Conservation (phyloP, 2,329 filamentous ascomycete species). For the Fusarium acutatum region DNA sequence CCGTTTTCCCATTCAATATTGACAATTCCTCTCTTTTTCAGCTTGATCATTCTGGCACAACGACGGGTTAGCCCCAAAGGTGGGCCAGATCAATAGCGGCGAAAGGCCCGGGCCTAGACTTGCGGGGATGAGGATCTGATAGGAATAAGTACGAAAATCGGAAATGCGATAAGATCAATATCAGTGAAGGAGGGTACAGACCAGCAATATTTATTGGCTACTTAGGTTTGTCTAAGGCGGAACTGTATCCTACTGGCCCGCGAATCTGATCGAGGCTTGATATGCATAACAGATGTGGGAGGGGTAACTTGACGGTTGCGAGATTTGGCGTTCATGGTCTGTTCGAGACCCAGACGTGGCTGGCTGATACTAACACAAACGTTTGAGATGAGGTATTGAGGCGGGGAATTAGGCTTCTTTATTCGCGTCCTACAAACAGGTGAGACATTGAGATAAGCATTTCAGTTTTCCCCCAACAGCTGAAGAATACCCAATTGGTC, state of each 20-base stretch:
- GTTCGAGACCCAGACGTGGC: neutral
- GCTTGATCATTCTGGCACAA: neutral
- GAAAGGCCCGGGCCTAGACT: neutral
- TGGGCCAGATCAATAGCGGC: neutral
- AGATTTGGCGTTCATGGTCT: neutral
- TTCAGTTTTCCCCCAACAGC: too few relatives aligned
- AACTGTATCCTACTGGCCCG: neutral
- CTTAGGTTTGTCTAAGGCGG: fast-evolving
- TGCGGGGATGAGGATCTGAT: neutral
- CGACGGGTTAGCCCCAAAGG: neutral
- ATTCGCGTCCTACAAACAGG: too few relatives aligned
- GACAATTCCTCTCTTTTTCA: neutral
- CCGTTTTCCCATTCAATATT: fast-evolving
- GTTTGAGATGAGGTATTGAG: too few relatives aligned
- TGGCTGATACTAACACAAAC: neutral
- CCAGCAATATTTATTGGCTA: neutral
- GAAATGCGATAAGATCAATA: neutral
- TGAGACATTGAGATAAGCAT: too few relatives aligned
- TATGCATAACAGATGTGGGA: neutral
- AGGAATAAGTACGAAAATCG: neutral
- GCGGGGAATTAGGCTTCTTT: too few relatives aligned
- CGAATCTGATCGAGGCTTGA: neutral
- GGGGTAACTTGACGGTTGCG: neutral
- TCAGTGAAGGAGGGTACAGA: neutral
- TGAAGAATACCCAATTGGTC: too few relatives aligned